Percentiles rank a stretch among this genome's conserved stretches.
These are phyloP conservation scores for Aechmea fasciata DNA, from an alignment of 176 grass and related monocot species.

Conservation along the genomic window DNA sequence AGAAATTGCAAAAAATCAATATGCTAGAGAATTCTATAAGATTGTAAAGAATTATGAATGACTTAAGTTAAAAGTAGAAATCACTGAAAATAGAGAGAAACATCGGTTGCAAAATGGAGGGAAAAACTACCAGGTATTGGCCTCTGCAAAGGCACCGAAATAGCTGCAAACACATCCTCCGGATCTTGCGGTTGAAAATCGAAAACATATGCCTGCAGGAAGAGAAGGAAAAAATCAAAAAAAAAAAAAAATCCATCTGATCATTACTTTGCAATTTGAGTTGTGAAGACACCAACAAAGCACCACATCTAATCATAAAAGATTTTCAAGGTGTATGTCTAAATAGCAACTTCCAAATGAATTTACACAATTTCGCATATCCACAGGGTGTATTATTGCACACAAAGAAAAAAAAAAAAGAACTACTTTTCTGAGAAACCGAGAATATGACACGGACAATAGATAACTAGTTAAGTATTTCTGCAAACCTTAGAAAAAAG, in stretches of 20 bases:
- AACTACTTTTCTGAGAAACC: too few relatives aligned
- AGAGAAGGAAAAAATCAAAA: neutral
- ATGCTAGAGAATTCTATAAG: too few relatives aligned
- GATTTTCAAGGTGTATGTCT: too few relatives aligned
- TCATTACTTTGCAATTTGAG: neutral
- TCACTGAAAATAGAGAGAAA: neutral
- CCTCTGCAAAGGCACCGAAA: slow-evolving; percentile 39
- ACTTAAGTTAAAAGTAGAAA: neutral
- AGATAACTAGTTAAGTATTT: too few relatives aligned
- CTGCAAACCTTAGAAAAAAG: too few relatives aligned
- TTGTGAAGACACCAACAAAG: neutral
- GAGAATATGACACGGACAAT: too few relatives aligned
- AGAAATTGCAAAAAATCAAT: too few relatives aligned
- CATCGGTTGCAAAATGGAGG: neutral
- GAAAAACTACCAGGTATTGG: slow-evolving; percentile 44
- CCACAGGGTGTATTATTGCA: too few relatives aligned
- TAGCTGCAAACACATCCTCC: slow-evolving; percentile 38
- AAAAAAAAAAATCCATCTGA: too few relatives aligned
- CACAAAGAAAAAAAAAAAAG: too few relatives aligned
- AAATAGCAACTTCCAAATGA: neutral
- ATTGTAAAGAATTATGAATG: too few relatives aligned
- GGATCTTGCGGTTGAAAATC: slow-evolving; percentile 81
- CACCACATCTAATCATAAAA: too few relatives aligned
- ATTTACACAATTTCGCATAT: neutral
- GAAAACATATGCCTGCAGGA: slow-evolving; percentile 42